Evolutionary conservation across 495 filamentous ascomycete genomes (phyloP).

Genomic region (Neurospora sp.): DNA sequence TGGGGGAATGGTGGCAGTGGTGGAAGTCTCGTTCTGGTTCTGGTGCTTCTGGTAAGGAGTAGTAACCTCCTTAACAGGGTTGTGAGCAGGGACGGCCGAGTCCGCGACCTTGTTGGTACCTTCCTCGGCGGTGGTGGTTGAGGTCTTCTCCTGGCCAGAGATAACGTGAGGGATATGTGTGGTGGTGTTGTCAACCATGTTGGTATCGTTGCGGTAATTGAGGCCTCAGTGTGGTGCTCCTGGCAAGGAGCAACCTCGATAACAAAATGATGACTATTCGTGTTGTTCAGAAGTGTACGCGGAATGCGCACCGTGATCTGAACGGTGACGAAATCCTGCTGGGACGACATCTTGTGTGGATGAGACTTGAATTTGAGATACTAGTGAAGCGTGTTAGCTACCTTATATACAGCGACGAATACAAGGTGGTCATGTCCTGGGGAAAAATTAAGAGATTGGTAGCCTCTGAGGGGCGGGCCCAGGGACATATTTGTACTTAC

Average conservation of each 20-base stretch:
- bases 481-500: not conserved
- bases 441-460: not conserved
- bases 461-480: not conserved
- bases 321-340: not conserved
- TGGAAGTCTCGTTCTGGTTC: no score
- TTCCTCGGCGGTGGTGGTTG: no score
- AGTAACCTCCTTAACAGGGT: no score
- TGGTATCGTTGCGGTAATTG: no score
- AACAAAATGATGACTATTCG: not conserved
- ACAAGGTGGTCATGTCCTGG: not conserved
- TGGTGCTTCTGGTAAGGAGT: not conserved
- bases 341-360: not conserved
- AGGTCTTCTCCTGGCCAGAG: no score
- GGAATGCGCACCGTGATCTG: not conserved
- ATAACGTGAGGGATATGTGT: no score
- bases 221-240: not conserved
- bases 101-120: no score
- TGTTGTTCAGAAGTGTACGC: not conserved
- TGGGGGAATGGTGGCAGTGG: no score
- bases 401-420: not conserved
- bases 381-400: not conserved
- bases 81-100: no score
- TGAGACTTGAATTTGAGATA: not conserved
- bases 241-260: not conserved
- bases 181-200: no score